These are phyloP conservation scores for Darksidea phi DNA, from an alignment of 495 filamentous ascomycete genomes.

Conservation along the genomic window DNA sequence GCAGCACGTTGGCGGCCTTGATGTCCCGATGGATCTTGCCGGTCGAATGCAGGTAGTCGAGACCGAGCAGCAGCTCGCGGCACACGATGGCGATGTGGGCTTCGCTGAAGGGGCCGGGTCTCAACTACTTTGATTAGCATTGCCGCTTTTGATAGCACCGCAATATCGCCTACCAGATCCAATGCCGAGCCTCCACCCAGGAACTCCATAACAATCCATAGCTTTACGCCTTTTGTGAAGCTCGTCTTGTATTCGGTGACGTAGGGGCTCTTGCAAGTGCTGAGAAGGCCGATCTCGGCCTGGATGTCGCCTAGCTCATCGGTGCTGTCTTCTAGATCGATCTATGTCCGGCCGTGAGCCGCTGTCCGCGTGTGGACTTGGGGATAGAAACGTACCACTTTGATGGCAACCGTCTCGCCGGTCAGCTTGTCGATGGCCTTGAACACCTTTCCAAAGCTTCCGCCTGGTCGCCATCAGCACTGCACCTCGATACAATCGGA, in stretches of 20 bases:
- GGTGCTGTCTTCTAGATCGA: constrained; percentile 96
- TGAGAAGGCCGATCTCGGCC: constrained; percentile 92
- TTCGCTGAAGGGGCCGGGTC: constrained; percentile 88
- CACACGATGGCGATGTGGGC: constrained; percentile 93
- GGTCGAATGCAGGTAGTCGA: constrained; percentile 91
- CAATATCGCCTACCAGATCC: constrained; percentile 62
- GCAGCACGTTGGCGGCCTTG: constrained; percentile 89
- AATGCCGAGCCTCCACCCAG: constrained; percentile 90
- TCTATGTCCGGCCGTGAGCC: constrained; percentile 52
- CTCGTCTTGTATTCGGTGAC: constrained; percentile 96
- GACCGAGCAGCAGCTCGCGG: constrained; percentile 80
- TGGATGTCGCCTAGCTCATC: constrained; percentile 98
- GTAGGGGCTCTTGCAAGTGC: constrained; percentile 87
- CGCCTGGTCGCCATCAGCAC: constrained; percentile 52
- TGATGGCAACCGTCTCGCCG: constrained; percentile 87
- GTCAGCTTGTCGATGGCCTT: constrained; percentile 86
- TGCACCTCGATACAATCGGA: too few relatives aligned
- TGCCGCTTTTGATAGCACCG: background rate
- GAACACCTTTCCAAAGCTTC: constrained; percentile 95
- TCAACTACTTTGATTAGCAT: constrained; percentile 59
- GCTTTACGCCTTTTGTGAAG: constrained; percentile 87
- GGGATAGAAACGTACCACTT: constrained; percentile 59
- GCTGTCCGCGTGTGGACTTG: background rate
- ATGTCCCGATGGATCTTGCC: constrained; percentile 98
- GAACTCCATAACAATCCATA: constrained; percentile 99